Evolutionary conservation across 768 basidiomycete species (phyloP).

Genomic region (Boletus tomentosulus): DNA sequence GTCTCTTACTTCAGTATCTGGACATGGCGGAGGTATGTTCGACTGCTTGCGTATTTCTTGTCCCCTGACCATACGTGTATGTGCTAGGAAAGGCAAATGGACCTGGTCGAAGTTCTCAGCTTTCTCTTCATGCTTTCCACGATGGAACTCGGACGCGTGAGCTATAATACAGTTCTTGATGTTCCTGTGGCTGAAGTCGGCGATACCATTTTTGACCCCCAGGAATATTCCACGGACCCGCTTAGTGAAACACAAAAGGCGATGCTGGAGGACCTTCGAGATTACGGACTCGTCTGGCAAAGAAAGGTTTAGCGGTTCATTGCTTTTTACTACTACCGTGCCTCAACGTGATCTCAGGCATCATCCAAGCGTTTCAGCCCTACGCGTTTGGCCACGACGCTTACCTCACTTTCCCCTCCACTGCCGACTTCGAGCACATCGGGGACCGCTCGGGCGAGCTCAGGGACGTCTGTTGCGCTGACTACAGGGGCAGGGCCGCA

Average conservation of each 20-base stretch:
- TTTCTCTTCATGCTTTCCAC: conserved; percentile 97
- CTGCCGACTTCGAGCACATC: conserved; percentile 52
- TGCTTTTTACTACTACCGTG: conserved; percentile 5
- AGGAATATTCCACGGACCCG: conserved; percentile 89
- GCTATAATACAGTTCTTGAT: conserved; percentile 13
- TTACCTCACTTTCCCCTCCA: conserved; percentile 86
- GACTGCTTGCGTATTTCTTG: neutral
- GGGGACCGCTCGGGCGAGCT: conserved; percentile 12
- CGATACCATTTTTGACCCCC: neutral
- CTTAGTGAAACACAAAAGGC: conserved; percentile 74
- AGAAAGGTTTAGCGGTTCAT: conserved; percentile 50
- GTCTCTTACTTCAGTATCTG: conserved; percentile 85
- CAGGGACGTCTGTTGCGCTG: conserved; percentile 24
- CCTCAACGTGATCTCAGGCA: conserved; percentile 39
- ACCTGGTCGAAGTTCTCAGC: conserved; percentile 87
- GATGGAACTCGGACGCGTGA: conserved; percentile 87
- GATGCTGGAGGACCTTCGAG: conserved; percentile 89
- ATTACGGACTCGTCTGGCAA: conserved; percentile 93
- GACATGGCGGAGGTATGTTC: conserved; percentile 71
- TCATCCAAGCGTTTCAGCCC: conserved; percentile 84
- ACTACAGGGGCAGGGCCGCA: conserved; percentile 60
- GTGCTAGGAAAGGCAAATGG: conserved; percentile 77
- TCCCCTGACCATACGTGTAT: conserved; percentile 12
- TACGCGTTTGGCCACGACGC: conserved; percentile 88
- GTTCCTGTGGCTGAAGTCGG: neutral